A percentile compares a stretch with the other conserved stretches of the same genome.
Evolutionary conservation across 176 grass and related monocot genomes (phyloP).

Genomic region (Oryza officinalis): DNA sequence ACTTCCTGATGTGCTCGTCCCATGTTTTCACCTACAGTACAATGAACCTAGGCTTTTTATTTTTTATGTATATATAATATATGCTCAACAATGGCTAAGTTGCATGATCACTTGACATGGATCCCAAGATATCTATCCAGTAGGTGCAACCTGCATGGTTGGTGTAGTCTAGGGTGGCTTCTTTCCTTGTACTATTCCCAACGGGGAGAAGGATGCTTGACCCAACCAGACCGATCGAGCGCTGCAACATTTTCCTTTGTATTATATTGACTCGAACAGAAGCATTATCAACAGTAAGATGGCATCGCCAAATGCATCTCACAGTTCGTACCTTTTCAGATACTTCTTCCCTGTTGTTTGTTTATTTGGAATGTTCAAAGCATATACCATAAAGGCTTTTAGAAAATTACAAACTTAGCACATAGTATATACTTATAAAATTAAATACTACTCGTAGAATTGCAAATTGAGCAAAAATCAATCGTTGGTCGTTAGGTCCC

Average conservation of each 20-base stretch:
- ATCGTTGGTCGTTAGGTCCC: neutral
- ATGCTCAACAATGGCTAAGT: constrained; percentile 15
- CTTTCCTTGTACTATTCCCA: constrained; percentile 45
- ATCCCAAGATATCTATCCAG: constrained; percentile 42
- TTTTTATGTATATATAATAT: constrained; percentile 8
- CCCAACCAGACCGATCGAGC: constrained; percentile 42
- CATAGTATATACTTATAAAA: neutral
- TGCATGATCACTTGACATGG: constrained; percentile 48
- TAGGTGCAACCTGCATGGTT: constrained; percentile 48
- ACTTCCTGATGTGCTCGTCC: constrained; percentile 6
- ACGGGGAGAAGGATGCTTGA: constrained; percentile 74
- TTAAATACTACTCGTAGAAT: neutral
- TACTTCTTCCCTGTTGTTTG: neutral
- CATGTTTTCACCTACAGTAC: constrained; percentile 18
- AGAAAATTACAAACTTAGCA: neutral
- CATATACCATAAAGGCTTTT: neutral
- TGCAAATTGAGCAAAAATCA: neutral
- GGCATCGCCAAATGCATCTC: neutral
- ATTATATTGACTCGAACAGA: constrained; percentile 39
- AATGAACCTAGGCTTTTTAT: neutral
- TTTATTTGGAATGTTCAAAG: neutral
- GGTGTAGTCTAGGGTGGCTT: constrained; percentile 49
- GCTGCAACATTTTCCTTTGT: constrained; percentile 29
- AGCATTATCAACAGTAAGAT: neutral
- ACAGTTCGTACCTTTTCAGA: neutral